Conservation (phyloP, 2,329 filamentous ascomycete genomes). For the Colletotrichum abscissum region DNA sequence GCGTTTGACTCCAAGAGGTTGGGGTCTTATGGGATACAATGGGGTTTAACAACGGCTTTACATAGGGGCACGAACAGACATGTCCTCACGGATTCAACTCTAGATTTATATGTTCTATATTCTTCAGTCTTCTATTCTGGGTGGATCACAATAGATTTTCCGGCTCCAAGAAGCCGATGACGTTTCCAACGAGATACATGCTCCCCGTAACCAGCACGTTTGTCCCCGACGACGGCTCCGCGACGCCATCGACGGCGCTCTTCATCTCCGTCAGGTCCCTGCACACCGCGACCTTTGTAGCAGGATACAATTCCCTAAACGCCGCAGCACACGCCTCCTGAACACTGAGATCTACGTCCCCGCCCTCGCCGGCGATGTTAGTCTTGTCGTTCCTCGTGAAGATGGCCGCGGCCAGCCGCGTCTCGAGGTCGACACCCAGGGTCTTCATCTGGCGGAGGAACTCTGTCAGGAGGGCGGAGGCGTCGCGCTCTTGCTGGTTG, state of each 20-base stretch:
- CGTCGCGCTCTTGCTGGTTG: slow-evolving; percentile 80
- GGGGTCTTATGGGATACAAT: not conserved
- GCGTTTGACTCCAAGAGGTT: too few relatives aligned
- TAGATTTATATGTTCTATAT: not conserved
- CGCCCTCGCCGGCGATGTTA: slow-evolving; percentile 35
- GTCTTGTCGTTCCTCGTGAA: slow-evolving; percentile 57
- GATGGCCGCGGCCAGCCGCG: slow-evolving; percentile 76
- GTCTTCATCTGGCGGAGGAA: slow-evolving; percentile 49
- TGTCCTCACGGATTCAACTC: slow-evolving; percentile 29
- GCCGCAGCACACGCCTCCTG: slow-evolving; percentile 63
- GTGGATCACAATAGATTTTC: slow-evolving; percentile 11
- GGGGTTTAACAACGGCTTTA: not conserved
- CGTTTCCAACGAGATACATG: slow-evolving; percentile 70
- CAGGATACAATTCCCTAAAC: slow-evolving; percentile 59
- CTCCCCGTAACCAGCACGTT: slow-evolving; percentile 69
- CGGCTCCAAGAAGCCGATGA: slow-evolving; percentile 58
- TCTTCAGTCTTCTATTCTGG: too few relatives aligned
- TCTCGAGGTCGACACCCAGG: slow-evolving; percentile 14
- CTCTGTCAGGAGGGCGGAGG: slow-evolving; percentile 63
- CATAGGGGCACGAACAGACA: not conserved
- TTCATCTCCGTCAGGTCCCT: slow-evolving; percentile 45
- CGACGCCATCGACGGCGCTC: slow-evolving; percentile 66
- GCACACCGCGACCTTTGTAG: slow-evolving; percentile 52
- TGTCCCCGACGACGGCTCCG: slow-evolving; percentile 46
- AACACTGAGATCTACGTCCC: slow-evolving; percentile 61